Percentiles rank a stretch among this genome's conserved stretches.
These are phyloP conservation scores for Cucurbitaria berberidis DNA, from an alignment of 2,329 filamentous ascomycete genomes.

Conservation along the genomic window DNA sequence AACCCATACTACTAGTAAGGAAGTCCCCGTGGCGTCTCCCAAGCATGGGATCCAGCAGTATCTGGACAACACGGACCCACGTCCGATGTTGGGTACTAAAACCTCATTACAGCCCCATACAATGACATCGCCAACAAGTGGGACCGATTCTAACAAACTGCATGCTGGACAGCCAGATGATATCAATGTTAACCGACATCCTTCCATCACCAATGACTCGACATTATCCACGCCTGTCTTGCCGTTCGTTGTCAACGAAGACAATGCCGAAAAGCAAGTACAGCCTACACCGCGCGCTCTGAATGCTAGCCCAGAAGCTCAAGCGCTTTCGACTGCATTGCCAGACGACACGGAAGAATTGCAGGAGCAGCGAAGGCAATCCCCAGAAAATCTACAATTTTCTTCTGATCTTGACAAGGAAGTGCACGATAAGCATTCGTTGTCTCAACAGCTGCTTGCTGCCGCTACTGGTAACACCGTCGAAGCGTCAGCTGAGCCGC, in stretches of 20 bases:
- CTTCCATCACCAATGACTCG: background rate
- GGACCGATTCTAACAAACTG: background rate
- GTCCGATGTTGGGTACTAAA: background rate
- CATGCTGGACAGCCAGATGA: background rate
- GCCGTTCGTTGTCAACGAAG: background rate
- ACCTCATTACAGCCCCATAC: background rate
- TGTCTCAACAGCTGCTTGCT: background rate
- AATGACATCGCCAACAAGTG: background rate
- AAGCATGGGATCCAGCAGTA: background rate
- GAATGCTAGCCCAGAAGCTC: background rate
- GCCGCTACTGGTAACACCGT: background rate
- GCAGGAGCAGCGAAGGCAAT: background rate
- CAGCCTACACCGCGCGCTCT: background rate
- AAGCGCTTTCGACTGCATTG: background rate
- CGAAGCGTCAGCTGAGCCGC: background rate
- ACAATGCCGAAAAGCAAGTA: background rate
- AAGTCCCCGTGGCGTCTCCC: background rate
- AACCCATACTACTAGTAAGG: background rate
- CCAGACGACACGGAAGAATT: background rate
- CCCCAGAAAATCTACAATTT: background rate
- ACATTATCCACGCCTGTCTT: background rate
- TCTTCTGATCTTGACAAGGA: background rate
- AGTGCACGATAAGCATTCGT: background rate
- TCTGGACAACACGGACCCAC: background rate
- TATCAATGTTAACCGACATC: background rate